Evolutionary conservation across 2,329 filamentous ascomycete species (phyloP).

Genomic region (Penicillium sp.): DNA sequence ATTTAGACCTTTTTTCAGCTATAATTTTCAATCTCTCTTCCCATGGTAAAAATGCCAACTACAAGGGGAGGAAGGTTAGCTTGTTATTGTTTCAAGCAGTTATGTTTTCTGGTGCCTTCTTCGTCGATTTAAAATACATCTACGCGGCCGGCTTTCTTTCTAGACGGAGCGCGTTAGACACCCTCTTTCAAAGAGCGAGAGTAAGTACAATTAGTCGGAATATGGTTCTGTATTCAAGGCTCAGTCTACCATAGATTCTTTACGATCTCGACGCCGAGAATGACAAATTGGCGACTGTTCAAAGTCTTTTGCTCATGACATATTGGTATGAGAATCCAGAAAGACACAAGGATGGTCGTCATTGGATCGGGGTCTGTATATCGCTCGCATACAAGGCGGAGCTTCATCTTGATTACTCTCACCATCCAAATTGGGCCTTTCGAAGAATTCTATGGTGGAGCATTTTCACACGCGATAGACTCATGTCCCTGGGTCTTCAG

Average conservation of each 20-base stretch:
- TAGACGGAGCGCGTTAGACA: constrained; percentile 9
- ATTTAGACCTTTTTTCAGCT: constrained; percentile 5
- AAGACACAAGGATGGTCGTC: constrained; percentile 90
- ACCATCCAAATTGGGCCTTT: constrained; percentile 39
- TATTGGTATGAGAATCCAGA: constrained; percentile 94
- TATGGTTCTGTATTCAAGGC: constrained; percentile 36
- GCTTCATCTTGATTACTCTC: constrained; percentile 5
- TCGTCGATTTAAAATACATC: constrained; percentile 13
- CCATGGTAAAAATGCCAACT: not conserved
- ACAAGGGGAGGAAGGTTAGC: not conserved
- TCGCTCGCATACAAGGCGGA: constrained; percentile 9
- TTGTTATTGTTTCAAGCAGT: constrained; percentile 14
- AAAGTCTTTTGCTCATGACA: constrained; percentile 82
- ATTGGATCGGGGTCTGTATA: constrained; percentile 67
- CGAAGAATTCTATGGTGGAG: constrained; percentile 96
- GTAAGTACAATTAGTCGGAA: constrained; percentile 61
- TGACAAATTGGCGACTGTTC: constrained; percentile 79
- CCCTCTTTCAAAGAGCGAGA: constrained; percentile 54
- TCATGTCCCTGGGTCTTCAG: constrained; percentile 85
- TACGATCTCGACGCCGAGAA: constrained; percentile 90
- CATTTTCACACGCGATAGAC: constrained; percentile 85
- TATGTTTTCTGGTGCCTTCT: constrained; percentile 14
- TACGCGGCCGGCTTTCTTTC: constrained; percentile 15
- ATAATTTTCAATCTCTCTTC: not conserved
- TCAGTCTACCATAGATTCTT: constrained; percentile 45